phyloP scores from a whole-genome alignment of 352 stramenopile species.

The Phytophthora fragariae region DNA sequence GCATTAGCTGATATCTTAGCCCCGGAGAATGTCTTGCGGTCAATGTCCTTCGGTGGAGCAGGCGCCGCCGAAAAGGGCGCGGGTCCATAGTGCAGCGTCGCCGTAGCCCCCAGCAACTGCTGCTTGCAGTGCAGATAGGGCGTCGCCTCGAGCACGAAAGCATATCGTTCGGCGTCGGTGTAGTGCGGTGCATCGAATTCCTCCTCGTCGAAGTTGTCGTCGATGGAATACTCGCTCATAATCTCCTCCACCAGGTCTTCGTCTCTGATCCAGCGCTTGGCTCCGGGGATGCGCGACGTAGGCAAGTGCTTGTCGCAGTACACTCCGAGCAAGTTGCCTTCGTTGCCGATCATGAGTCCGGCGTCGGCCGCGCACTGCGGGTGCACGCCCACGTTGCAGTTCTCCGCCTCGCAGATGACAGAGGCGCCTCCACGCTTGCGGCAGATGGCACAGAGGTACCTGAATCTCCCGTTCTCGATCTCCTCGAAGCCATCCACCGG shows the following conservation, averaged over 20 bases:
- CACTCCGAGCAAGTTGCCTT: conserved; percentile 70
- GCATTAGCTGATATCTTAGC: conserved; percentile 49
- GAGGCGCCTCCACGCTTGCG: conserved; percentile 81
- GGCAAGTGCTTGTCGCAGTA: conserved; percentile 90
- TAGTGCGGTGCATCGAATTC: conserved; percentile 36
- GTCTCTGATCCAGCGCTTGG: conserved; percentile 87
- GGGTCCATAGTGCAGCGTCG: conserved; percentile 44
- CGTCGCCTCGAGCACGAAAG: conserved; percentile 83
- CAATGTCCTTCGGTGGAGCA: conserved; percentile 29
- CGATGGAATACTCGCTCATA: conserved; percentile 76
- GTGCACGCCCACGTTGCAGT: conserved; percentile 84
- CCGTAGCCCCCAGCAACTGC: conserved; percentile 53
- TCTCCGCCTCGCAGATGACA: conserved; percentile 81
- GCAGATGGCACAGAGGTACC: conserved; percentile 83
- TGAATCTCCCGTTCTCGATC: conserved; percentile 86
- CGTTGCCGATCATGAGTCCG: conserved; percentile 82
- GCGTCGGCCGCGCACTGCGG: conserved; percentile 78
- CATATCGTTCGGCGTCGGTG: conserved; percentile 56
- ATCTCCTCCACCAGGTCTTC: conserved; percentile 87
- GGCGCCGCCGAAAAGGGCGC: conserved; percentile 20
- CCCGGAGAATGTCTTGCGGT: conserved; percentile 38
- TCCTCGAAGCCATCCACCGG: conserved; percentile 85
- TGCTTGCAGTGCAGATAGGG: conserved; percentile 61
- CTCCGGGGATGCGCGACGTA: conserved; percentile 62
- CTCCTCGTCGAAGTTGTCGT: conserved; percentile 53